Evolutionary conservation across 2,329 filamentous ascomycete genomes (phyloP).

Genomic region (Phoma sp.): DNA sequence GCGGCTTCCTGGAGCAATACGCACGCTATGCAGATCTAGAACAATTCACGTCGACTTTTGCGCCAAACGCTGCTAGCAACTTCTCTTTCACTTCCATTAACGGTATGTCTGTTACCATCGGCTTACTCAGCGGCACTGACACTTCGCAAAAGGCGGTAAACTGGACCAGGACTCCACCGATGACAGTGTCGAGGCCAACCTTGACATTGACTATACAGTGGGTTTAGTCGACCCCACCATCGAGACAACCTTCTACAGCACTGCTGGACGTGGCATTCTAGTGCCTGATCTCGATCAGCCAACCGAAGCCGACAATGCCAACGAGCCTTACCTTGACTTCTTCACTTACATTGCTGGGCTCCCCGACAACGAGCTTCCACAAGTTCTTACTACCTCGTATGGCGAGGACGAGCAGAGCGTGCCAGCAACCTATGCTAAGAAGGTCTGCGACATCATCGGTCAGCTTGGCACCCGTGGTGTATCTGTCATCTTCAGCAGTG

Average conservation of each 20-base stretch:
- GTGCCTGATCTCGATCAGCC: slow-evolving; percentile 59
- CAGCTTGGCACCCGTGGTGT: slow-evolving; percentile 51
- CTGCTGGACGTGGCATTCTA: slow-evolving; percentile 55
- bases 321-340: slow-evolving; percentile 57
- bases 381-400: slow-evolving; percentile 50
- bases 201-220: slow-evolving; percentile 60
- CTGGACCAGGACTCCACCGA: slow-evolving; percentile 45
- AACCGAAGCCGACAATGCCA: slow-evolving; percentile 49
- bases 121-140: not conserved
- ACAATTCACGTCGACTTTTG: slow-evolving; percentile 50
- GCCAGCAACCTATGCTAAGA: slow-evolving; percentile 46
- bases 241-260: slow-evolving; percentile 57
- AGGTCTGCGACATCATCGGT: slow-evolving; percentile 50
- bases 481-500: slow-evolving; percentile 50
- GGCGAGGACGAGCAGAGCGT: slow-evolving; percentile 52
- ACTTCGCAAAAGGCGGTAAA: slow-evolving; percentile 31
- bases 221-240: slow-evolving; percentile 53
- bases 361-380: slow-evolving; percentile 45
- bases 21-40: slow-evolving; percentile 57
- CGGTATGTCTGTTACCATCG: slow-evolving; percentile 38
- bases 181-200: slow-evolving; percentile 58
- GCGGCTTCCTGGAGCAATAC: slow-evolving; percentile 58
- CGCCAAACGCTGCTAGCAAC: slow-evolving; percentile 53
- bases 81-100: slow-evolving; percentile 55
- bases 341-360: slow-evolving; percentile 47